phyloP scores from a whole-genome alignment of 345 rosid genomes.

The Brassica rapa region DNA sequence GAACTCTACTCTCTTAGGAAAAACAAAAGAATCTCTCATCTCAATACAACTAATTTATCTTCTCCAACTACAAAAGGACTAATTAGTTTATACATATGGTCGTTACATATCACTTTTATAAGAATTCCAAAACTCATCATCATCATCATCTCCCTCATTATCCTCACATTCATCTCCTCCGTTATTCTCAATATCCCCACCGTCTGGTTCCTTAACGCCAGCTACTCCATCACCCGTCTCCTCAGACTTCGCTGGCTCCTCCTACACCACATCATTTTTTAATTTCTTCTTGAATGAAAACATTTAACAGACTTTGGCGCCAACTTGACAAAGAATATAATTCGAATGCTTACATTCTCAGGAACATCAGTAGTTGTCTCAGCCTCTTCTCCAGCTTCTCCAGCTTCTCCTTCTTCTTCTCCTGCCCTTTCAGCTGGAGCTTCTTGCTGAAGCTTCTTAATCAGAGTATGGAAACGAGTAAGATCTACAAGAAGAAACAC shows the following conservation, averaged over 20 bases:
- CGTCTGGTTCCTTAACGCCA: conserved; percentile 36
- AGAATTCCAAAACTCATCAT: conserved; percentile 24
- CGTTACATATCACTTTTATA: conserved; percentile 21
- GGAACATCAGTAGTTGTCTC: conserved; percentile 34
- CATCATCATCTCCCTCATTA: conserved; percentile 6
- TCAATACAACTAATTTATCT: not conserved
- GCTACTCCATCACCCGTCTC: conserved; percentile 20
- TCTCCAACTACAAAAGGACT: not conserved
- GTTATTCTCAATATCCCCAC: conserved; percentile 26
- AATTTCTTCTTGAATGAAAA: not conserved
- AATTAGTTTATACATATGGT: not conserved
- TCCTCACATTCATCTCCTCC: conserved; percentile 34
- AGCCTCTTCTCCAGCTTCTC: conserved; percentile 26
- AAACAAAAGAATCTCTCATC: not conserved
- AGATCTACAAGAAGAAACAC: conserved; percentile 48
- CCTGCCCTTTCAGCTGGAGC: conserved; percentile 47
- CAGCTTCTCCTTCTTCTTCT: conserved; percentile 30
- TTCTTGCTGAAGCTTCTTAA: conserved; percentile 58
- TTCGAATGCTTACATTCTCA: conserved; percentile 10
- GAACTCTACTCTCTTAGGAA: not conserved
- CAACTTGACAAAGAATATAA: not conserved
- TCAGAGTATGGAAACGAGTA: conserved; percentile 59
- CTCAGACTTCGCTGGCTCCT: conserved; percentile 39
- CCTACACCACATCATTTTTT: conserved; percentile 41
- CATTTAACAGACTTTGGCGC: not conserved